A percentile compares a stretch with the other conserved stretches of the same genome.
These are phyloP conservation scores for Phanerodontia chrysosporium DNA, from an alignment of 768 basidiomycete genomes.

Conservation along the genomic window DNA sequence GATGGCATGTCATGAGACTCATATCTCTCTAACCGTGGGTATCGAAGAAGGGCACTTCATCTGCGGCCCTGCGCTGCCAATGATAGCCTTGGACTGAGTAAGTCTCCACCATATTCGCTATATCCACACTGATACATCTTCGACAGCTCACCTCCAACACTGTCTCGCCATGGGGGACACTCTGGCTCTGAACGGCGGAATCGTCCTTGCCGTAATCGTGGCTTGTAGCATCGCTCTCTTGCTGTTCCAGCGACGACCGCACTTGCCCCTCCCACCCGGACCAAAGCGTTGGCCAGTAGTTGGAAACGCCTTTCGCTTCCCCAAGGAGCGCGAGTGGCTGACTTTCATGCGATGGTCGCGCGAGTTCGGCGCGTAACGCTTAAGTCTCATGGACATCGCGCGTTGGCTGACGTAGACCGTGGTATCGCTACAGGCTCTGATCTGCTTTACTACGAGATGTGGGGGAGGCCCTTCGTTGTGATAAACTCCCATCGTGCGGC, in stretches of 20 bases:
- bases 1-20: too few species aligned
- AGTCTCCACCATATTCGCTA: too few species aligned
- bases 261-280: conserved; percentile 23
- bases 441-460: conserved; percentile 1
- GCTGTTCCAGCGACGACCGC: not conserved
- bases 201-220: not conserved
- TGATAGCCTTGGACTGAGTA: too few species aligned
- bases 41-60: too few species aligned
- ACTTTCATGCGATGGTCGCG: conserved; percentile 4
- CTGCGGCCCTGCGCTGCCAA: too few species aligned
- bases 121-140: too few species aligned
- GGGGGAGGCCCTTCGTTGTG: conserved; percentile 32
- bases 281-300: conserved; percentile 20
- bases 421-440: conserved; percentile 6
- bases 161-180: too few species aligned
- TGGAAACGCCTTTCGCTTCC: conserved; percentile 21
- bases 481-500: conserved; percentile 33
- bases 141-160: too few species aligned
- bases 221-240: not conserved
- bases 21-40: too few species aligned
- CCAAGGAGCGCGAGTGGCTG: conserved; percentile 9
- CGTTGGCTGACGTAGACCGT: not conserved
- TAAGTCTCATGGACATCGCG: too few species aligned
- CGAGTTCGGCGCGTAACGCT: conserved; percentile 6
- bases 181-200: not conserved